Percentiles rank a stretch among this genome's conserved stretches.
Conservation (phyloP, 495 filamentous ascomycete species). For the Coniosporium apollinis region DNA sequence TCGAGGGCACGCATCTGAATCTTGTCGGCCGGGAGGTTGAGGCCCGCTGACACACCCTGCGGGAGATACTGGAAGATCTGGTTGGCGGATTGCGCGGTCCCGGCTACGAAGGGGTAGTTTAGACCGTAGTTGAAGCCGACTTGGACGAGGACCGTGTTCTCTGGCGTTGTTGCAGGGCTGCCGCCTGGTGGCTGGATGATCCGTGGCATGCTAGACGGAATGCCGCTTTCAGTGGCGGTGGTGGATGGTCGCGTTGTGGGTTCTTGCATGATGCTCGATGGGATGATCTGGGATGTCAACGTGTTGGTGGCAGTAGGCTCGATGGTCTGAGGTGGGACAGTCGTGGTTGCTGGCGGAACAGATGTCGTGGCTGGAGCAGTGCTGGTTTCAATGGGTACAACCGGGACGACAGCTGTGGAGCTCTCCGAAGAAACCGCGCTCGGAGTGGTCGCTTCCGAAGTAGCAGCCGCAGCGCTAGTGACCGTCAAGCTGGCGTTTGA, state of each 20-base stretch:
- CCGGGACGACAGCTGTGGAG: slow-evolving; percentile 20
- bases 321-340: slow-evolving; percentile 9
- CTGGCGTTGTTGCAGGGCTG: slow-evolving; percentile 31
- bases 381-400: slow-evolving; percentile 9
- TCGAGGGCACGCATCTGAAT: slow-evolving; percentile 54
- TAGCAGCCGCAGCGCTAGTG: slow-evolving; percentile 3
- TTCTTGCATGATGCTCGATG: slow-evolving; percentile 18
- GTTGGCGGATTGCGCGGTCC: slow-evolving; percentile 46
- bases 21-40: slow-evolving; percentile 31
- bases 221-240: slow-evolving; percentile 21
- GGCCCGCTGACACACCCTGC: slow-evolving; percentile 50
- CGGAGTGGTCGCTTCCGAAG: slow-evolving; percentile 3
- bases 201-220: slow-evolving; percentile 50
- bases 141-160: slow-evolving; percentile 54
- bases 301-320: slow-evolving; percentile 20
- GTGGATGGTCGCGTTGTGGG: slow-evolving; percentile 5
- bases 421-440: neutral
- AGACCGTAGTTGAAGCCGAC: slow-evolving; percentile 66
- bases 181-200: slow-evolving; percentile 53
- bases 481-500: no score
- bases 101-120: slow-evolving; percentile 70
- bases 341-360: slow-evolving; percentile 2
- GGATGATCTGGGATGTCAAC: slow-evolving; percentile 9
- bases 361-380: slow-evolving; percentile 7
- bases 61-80: slow-evolving; percentile 82